A percentile compares a stretch with the other conserved stretches of the same genome.
Evolutionary conservation across 768 basidiomycete species (phyloP).

Genomic region (Phlegmacium glaucopus): DNA sequence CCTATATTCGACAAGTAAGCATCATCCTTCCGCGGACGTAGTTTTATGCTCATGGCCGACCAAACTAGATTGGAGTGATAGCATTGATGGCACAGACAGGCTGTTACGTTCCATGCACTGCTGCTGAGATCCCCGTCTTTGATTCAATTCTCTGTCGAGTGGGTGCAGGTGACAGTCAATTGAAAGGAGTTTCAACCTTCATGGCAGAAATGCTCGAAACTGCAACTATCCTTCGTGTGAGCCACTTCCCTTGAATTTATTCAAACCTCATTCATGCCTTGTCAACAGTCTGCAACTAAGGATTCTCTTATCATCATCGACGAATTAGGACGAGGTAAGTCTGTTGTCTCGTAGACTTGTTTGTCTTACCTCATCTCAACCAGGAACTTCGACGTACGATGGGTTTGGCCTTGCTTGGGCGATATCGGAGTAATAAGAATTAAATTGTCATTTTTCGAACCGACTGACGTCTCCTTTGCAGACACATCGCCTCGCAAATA

Average conservation of each 20-base stretch:
- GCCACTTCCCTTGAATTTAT: slow-evolving; percentile 18
- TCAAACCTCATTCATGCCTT: neutral
- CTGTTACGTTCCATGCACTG: slow-evolving; percentile 90
- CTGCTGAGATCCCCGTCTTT: slow-evolving; percentile 86
- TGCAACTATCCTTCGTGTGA: slow-evolving; percentile 85
- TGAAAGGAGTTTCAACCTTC: slow-evolving; percentile 98
- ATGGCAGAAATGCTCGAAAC: slow-evolving; percentile 99
- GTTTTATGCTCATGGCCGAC: neutral
- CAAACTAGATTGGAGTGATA: slow-evolving; percentile 77
- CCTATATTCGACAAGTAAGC: slow-evolving; percentile 82
- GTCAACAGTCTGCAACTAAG: slow-evolving; percentile 75
- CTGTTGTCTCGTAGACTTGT: neutral
- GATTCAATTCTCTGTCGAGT: slow-evolving; percentile 95
- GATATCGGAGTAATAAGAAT: slow-evolving; percentile 79
- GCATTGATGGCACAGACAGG: slow-evolving; percentile 95
- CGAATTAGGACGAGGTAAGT: slow-evolving; percentile 83
- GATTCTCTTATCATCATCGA: slow-evolving; percentile 97
- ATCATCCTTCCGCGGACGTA: neutral
- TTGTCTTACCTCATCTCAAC: slow-evolving; percentile 3
- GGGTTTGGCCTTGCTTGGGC: slow-evolving; percentile 99
- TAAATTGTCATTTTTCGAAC: neutral
- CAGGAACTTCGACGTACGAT: slow-evolving; percentile 94
- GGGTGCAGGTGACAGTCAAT: slow-evolving; percentile 95
- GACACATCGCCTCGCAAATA: slow-evolving; percentile 90
- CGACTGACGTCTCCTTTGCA: slow-evolving; percentile 25